Base-by-base conservation (phyloP, 257 asterid species). In the Rhazya stricta region DNA sequence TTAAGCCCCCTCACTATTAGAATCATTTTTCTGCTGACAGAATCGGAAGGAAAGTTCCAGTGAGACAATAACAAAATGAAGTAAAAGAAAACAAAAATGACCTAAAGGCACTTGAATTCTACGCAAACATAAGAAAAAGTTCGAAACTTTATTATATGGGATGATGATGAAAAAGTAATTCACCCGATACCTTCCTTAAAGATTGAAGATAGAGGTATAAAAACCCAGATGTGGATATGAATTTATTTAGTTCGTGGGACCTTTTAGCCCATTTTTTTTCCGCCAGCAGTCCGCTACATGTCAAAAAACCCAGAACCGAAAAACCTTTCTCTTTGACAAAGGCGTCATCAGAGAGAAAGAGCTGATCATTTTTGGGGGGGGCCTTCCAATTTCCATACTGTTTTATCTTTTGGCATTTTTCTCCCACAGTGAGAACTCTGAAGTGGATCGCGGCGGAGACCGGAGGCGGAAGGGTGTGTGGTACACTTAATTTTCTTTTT, bases 21-120 rank as follows among this genome's bases (percentile, higher is more conserved):
- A 74, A 78, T 73, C 77, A 75, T 50, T 60, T 67, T 77, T 72
- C 74, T 69, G 70, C 70, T 25, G 80, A 76, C 82, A 53, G 50
- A 74, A 69, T 73, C 48, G 75, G 77, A 83, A 79, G 84, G 69
- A 83, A 82, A 84, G 79, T 77, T 88, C 88, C 50, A 78, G 88
- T 57, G 75, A 53, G 76, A 36, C 36, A 39, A 36, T 6, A 65
- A 39, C 18, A 39, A 9, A 30, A 30, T 25, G 23, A 62, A 32
- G 45, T 45, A 62, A 62, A 78, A 69, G 84, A 77, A 75, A 77
- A 45, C 2, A 67, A 75, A 21, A 73, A 68, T 42, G 72, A 57
- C 71, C 71, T 27, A 71, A 78, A 67, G 77, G 82, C 70, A 77
- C 85, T 83, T 84, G 84, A 86, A 85, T 73, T 85, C 86, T 84